These are phyloP conservation scores for Cryptococcus wingfieldii DNA, from an alignment of 1,284 basidiomycete species.

Conservation along the genomic window DNA sequence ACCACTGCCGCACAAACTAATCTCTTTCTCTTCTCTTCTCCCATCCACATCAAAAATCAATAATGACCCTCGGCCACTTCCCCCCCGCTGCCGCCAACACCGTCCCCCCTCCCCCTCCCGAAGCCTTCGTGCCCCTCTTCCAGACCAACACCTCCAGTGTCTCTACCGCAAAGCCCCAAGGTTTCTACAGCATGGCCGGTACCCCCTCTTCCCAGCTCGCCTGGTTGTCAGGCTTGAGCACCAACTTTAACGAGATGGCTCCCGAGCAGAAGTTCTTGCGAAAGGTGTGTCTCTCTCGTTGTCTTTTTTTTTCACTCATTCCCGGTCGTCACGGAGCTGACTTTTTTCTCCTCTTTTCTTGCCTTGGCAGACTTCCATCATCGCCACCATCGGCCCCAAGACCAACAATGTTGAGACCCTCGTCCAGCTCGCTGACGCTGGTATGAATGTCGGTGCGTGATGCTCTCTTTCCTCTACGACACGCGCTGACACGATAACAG, in stretches of 20 bases:
- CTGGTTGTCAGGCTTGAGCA: constrained; percentile 80
- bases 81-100: too few species aligned
- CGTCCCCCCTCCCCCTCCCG: not conserved
- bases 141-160: not conserved
- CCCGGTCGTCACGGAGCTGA: not conserved
- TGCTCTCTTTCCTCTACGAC: not conserved
- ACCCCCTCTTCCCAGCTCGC: constrained; percentile 66
- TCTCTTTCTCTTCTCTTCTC: too few species aligned
- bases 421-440: constrained; percentile 71
- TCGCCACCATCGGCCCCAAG: constrained; percentile 95
- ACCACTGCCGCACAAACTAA: too few species aligned
- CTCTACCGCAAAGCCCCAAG: not conserved
- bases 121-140: not conserved
- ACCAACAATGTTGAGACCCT: constrained; percentile 84
- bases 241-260: constrained; percentile 60
- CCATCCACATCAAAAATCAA: not conserved
- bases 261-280: constrained; percentile 77
- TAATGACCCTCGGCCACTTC: constrained; percentile 1
- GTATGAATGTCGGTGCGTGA: constrained; percentile 87
- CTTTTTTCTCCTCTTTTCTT: not conserved
- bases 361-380: constrained; percentile 76
- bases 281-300: constrained; percentile 60
- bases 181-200: constrained; percentile 8
- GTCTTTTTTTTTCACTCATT: constrained; percentile 7
- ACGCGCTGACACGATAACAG: constrained; percentile 50